Evolutionary conservation across 768 basidiomycete species (phyloP).

Genomic region (Dioszegia aurantiaca): DNA sequence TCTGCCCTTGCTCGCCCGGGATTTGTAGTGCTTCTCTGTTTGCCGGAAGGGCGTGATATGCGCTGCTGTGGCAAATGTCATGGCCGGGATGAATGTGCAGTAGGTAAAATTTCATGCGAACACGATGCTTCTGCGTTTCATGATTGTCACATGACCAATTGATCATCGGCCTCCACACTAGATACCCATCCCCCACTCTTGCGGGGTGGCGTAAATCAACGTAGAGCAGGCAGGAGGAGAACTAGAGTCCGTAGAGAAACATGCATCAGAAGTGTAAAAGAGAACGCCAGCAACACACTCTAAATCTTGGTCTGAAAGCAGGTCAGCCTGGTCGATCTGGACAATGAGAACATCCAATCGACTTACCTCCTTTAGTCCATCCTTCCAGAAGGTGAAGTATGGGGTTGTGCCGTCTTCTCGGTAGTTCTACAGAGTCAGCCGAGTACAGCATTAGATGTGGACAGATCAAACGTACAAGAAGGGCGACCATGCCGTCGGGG

Average conservation of each 20-base stretch:
- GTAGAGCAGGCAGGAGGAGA: no score
- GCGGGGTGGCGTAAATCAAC: no score
- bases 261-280: neutral
- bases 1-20: slow-evolving; percentile 19
- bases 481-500: slow-evolving; percentile 86
- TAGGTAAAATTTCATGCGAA: neutral
- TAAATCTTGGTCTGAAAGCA: slow-evolving; percentile 36
- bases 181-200: no score
- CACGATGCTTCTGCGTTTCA: slow-evolving; percentile 1
- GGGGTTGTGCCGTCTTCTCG: slow-evolving; percentile 64
- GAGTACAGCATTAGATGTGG: neutral
- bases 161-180: no score
- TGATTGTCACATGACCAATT: neutral
- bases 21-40: slow-evolving; percentile 47
- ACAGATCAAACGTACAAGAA: slow-evolving; percentile 57
- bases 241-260: neutral
- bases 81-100: no score
- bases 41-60: slow-evolving; percentile 34
- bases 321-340: neutral
- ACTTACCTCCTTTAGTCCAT: slow-evolving; percentile 72
- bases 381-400: slow-evolving; percentile 93
- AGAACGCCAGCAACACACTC: slow-evolving; percentile 1
- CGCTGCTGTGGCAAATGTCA: neutral
- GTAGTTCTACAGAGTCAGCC: slow-evolving; percentile 62
- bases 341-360: no score